Evolutionary conservation across 1,139 yeast species (phyloP).

Genomic region (Magnusiomyces suaveolens): DNA sequence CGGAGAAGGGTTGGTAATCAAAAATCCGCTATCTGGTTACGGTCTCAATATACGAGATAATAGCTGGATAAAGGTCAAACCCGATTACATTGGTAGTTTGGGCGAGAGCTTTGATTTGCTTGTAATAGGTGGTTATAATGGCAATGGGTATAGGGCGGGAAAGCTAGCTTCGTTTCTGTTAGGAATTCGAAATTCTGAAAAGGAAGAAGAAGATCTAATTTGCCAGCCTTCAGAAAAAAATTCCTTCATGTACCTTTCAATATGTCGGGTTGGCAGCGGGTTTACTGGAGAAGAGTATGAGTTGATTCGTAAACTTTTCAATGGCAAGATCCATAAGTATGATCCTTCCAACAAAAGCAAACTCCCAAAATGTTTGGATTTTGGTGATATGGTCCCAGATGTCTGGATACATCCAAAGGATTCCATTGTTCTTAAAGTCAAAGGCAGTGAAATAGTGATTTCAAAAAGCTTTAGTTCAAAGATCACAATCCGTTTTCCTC

Average conservation of each 20-base stretch:
- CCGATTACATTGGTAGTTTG: slow-evolving; percentile 76
- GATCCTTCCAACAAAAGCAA: slow-evolving; percentile 31
- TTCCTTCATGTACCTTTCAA: slow-evolving; percentile 40
- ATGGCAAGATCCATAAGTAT: slow-evolving; percentile 46
- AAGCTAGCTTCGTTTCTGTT: slow-evolving; percentile 54
- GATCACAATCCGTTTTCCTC: slow-evolving; percentile 65
- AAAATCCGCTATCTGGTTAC: slow-evolving; percentile 53
- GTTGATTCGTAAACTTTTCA: slow-evolving; percentile 47
- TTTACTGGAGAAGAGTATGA: slow-evolving; percentile 55
- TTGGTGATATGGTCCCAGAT: slow-evolving; percentile 56
- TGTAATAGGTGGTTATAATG: slow-evolving; percentile 69
- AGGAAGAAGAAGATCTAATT: slow-evolving; percentile 23
- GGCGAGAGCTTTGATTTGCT: slow-evolving; percentile 79
- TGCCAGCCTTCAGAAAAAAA: background rate
- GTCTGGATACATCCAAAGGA: slow-evolving; percentile 74
- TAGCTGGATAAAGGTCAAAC: slow-evolving; percentile 80
- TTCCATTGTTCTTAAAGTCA: slow-evolving; percentile 74
- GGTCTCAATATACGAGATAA: slow-evolving; percentile 48
- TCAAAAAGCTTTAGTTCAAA: slow-evolving; percentile 50
- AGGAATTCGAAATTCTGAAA: slow-evolving; percentile 44
- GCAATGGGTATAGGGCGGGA: slow-evolving; percentile 42
- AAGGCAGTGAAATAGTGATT: slow-evolving; percentile 63
- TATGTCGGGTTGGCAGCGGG: slow-evolving; percentile 82
- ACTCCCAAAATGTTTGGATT: slow-evolving; percentile 39
- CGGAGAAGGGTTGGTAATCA: slow-evolving; percentile 78